These are phyloP conservation scores for Blastobotrys petasosporus DNA, from an alignment of 1,139 yeast species.

Conservation along the genomic window DNA sequence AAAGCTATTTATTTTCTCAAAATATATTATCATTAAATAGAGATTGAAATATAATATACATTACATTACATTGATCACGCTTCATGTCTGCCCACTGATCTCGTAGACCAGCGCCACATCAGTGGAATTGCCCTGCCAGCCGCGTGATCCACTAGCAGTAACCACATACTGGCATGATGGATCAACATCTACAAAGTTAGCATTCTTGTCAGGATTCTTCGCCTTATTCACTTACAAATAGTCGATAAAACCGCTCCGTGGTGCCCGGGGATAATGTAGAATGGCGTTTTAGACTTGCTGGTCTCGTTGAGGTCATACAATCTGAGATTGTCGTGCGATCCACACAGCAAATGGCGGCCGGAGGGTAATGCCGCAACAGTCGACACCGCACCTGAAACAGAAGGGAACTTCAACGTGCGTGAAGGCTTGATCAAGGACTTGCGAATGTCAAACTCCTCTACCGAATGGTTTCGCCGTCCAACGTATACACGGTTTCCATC, in stretches of 20 bases:
- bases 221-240: conserved; percentile 19
- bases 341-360: conserved; percentile 71
- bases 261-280: conserved; percentile 55
- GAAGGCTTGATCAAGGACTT: conserved; percentile 49
- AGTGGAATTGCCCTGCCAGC: conserved; percentile 82
- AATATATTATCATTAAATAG: no score
- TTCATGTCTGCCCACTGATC: conserved; percentile 36
- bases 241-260: conserved; percentile 65
- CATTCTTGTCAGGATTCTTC: neutral
- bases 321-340: conserved; percentile 84
- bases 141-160: conserved; percentile 90
- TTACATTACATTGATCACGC: no score
- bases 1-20: no score
- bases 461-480: conserved; percentile 84
- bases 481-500: conserved; percentile 75
- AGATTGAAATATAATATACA: no score
- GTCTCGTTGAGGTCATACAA: conserved; percentile 65
- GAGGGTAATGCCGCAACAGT: conserved; percentile 79
- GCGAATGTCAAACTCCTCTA: conserved; percentile 76
- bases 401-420: conserved; percentile 66
- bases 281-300: conserved; percentile 39
- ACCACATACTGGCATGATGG: conserved; percentile 83
- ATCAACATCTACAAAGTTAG: conserved; percentile 52
- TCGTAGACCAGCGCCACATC: conserved; percentile 81
- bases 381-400: conserved; percentile 88